Evolutionary conservation across 1,139 yeast species (phyloP).

Genomic region (Debaryomycetaceae sp.): DNA sequence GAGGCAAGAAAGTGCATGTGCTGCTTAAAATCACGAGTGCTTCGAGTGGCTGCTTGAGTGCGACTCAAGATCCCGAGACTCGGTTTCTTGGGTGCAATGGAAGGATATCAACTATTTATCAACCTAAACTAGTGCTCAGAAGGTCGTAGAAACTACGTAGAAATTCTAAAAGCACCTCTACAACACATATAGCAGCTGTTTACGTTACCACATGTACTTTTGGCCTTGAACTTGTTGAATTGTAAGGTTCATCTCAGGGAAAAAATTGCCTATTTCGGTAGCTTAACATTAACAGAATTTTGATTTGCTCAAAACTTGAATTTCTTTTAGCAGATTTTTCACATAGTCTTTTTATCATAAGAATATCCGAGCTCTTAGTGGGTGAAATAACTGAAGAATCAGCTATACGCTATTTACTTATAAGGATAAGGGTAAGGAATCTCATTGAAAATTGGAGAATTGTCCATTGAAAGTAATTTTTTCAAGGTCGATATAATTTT

Average conservation of each 20-base stretch:
- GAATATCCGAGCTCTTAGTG: not conserved
- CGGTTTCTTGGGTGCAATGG: not conserved
- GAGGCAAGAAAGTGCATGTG: not conserved
- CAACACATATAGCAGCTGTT: no score
- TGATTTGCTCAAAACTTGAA: not conserved
- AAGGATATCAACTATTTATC: no score
- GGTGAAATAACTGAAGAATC: not conserved
- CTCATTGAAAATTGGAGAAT: not conserved
- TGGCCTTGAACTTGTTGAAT: no score
- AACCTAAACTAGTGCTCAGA: no score
- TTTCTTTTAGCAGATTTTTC: conserved; percentile 1
- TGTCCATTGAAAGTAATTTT: not conserved
- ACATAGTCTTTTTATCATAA: not conserved
- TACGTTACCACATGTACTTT: no score
- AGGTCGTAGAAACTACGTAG: no score
- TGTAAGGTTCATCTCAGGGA: not conserved
- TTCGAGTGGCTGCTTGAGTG: not conserved
- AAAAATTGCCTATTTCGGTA: not conserved
- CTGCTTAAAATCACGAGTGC: not conserved
- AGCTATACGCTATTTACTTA: no score
- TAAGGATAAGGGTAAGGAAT: not conserved
- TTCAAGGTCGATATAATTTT: not conserved
- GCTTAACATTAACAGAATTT: not conserved
- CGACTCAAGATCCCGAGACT: not conserved
- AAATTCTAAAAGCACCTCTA: no score